A percentile compares a stretch with the other conserved stretches of the same genome.
phyloP scores from a whole-genome alignment of 2,329 filamentous ascomycete species.

The Aspergillus proliferans region DNA sequence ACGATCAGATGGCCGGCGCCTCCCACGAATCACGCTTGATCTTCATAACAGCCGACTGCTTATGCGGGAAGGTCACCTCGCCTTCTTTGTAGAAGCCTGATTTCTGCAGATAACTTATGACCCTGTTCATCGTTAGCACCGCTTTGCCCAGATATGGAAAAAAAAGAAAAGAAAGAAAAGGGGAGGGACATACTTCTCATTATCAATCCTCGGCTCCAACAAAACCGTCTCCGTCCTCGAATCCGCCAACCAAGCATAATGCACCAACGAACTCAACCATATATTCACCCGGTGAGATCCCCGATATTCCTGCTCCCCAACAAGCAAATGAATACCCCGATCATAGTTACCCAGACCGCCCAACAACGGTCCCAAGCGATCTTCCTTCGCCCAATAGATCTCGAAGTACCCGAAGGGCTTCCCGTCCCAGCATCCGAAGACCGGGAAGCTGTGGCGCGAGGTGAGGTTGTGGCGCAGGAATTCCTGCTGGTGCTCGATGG shows the following conservation, averaged over 20 bases:
- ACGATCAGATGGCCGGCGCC: slow-evolving; percentile 53
- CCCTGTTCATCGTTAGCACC: slow-evolving; percentile 38
- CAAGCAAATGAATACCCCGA: slow-evolving; percentile 76
- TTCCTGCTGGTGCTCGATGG: slow-evolving; percentile 50
- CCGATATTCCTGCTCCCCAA: slow-evolving; percentile 88
- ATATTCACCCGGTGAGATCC: slow-evolving; percentile 67
- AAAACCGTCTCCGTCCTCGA: slow-evolving; percentile 74
- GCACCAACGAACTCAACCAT: slow-evolving; percentile 82
- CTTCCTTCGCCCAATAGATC: slow-evolving; percentile 97
- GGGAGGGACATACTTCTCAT: slow-evolving; percentile 64
- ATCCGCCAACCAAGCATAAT: slow-evolving; percentile 74
- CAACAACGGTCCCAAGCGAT: slow-evolving; percentile 65
- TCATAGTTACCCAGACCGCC: slow-evolving; percentile 70
- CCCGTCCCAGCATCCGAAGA: slow-evolving; percentile 88
- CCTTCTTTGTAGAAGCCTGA: slow-evolving; percentile 80
- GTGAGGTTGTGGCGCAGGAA: slow-evolving; percentile 64
- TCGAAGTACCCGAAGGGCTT: slow-evolving; percentile 97
- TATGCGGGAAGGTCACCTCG: slow-evolving; percentile 83
- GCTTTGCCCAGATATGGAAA: not conserved
- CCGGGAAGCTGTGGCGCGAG: slow-evolving; percentile 74
- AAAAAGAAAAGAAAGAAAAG: no score
- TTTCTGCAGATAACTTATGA: slow-evolving; percentile 63
- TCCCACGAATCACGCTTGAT: slow-evolving; percentile 75
- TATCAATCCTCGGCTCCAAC: slow-evolving; percentile 87
- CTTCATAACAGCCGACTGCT: slow-evolving; percentile 81